phyloP scores from a whole-genome alignment of 2,329 filamentous ascomycete species.

The Beauveria asiatica region DNA sequence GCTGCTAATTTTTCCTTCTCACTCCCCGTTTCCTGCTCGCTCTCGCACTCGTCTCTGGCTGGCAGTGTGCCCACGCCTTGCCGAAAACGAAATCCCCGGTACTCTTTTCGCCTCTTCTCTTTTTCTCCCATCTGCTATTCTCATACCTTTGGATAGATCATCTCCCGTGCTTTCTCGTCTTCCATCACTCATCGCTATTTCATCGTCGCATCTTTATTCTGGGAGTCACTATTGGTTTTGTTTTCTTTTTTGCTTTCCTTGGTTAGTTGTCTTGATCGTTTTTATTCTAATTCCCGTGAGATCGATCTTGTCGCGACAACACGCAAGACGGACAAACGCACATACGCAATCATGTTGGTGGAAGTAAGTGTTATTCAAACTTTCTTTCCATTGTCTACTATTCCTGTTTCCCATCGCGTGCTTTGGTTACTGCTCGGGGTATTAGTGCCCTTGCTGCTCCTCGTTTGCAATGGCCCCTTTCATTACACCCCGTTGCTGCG shows the following conservation, averaged over 20 bases:
- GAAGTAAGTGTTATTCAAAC: constrained; percentile 23
- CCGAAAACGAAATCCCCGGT: constrained; percentile 4
- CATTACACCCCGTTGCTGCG: background rate
- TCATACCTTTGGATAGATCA: constrained; percentile 6
- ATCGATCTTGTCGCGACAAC: background rate
- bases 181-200: background rate
- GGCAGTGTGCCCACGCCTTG: background rate
- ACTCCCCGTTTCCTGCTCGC: background rate
- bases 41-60: background rate
- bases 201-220: background rate
- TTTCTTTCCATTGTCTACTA: background rate
- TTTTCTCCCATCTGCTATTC: background rate
- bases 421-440: constrained; percentile 5
- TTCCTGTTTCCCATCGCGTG: background rate
- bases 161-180: background rate
- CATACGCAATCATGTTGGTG: constrained; percentile 24
- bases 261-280: background rate
- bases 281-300: background rate
- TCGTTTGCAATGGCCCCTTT: background rate
- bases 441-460: background rate
- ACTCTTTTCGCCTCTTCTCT: background rate
- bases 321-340: background rate
- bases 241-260: background rate
- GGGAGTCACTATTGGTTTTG: background rate
- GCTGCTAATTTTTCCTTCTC: background rate